Base-by-base conservation (phyloP, 2,329 filamentous ascomycete species). In the Neopestalotiopsis rosae region DNA sequence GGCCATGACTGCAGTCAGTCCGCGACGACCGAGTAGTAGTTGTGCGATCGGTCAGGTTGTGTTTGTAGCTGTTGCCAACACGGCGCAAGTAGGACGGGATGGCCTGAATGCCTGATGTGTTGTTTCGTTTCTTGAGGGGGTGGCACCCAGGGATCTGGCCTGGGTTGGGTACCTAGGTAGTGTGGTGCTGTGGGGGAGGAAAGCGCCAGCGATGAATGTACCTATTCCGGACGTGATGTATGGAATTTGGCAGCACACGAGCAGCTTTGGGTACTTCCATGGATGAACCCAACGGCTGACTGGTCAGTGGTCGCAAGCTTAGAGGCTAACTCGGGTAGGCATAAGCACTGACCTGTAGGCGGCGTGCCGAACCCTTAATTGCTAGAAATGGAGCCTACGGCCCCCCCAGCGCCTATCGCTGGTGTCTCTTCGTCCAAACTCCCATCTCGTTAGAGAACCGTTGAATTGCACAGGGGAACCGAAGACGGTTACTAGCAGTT, bases 1-100 rank as follows among this genome's bases (percentile, higher is more conserved):
- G 69, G 87, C 85, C 87, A 89, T 89, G 72, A 24, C n/a, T 38
- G 59, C 57, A 17, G 24, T 59, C 24, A 12, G 28, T 24, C 34
- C 6, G 34, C 34, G 34, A 38, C 34, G 34, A 4, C 30, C 57
- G 17, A 14, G 28, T 9, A 34, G 12, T 59, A 4, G 13, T 2
- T 28, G 28, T 30, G 5, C 14, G 17, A 12, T n/a, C 57, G 24
- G 9, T 52, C 24, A 34, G 42, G 13, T 5, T 12, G 14, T 63
- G 14, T 28, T 28, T 20, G 34, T 57, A 7, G 17, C 10, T 30
- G 3, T 17, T 34, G 24, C 57, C 34, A 38, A 38, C 34, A 7
- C 6, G 30, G 12, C 24, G 24, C 10, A 28, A 59, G 20, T 20
- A 30, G 4, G 57, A 6, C 24, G 24, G 57, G 14, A 59, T 34